A percentile compares a stretch with the other conserved stretches of the same genome.
These are phyloP conservation scores for Dictyostelium intermedium DNA, from an alignment of 78 protist species.

Conservation along the genomic window DNA sequence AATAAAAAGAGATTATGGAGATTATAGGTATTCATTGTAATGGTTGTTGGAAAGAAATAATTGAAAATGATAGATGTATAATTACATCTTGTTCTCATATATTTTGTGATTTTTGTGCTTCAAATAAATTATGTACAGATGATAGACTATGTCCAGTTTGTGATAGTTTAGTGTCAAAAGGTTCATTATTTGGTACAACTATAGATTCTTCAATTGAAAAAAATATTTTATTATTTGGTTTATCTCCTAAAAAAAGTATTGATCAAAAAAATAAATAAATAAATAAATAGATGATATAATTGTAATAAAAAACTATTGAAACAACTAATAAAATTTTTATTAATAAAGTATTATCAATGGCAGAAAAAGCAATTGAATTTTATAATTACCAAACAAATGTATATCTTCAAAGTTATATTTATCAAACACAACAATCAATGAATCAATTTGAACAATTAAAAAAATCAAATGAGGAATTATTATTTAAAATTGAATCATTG, in stretches of 20 bases:
- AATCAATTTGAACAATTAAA: neutral
- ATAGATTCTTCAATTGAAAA: conserved; percentile 31
- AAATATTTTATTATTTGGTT: conserved; percentile 34
- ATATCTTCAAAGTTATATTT: neutral
- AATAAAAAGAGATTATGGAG: neutral
- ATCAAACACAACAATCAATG: neutral
- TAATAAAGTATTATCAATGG: neutral
- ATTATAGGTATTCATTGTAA: conserved; percentile 33
- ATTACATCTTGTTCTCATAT: conserved; percentile 48
- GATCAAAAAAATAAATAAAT: neutral
- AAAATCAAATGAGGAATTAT: neutral
- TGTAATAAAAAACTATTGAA: neutral
- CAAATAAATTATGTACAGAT: neutral
- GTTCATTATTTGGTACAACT: conserved; percentile 27
- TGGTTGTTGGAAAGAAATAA: conserved; percentile 57
- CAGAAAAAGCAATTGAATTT: conserved; percentile 45
- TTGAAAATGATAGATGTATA: conserved; percentile 10
- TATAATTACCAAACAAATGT: conserved; percentile 34
- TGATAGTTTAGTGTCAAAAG: conserved; percentile 17
- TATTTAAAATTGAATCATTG: neutral
- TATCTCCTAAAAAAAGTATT: conserved; percentile 47
- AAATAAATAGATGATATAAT: too few species aligned
- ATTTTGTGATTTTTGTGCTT: conserved; percentile 40
- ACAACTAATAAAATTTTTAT: neutral
- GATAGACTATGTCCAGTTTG: conserved; percentile 57